Conservation (phyloP, 2,329 filamentous ascomycete species). For the Aspergillus persii region DNA sequence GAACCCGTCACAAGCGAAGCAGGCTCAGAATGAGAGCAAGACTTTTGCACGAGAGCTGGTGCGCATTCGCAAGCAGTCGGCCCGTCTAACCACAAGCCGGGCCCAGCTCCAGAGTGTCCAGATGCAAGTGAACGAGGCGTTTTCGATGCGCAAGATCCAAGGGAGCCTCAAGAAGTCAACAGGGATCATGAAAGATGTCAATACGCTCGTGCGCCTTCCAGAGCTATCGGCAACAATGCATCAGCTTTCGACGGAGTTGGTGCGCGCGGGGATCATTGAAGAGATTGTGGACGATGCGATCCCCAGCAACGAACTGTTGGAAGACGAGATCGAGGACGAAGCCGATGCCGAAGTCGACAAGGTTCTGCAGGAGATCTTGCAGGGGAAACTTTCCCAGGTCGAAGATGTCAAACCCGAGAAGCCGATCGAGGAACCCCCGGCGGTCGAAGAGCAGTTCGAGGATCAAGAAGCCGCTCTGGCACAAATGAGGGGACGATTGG, state of each 20-base stretch:
- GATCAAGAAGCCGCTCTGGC: constrained; percentile 87
- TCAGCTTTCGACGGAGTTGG: constrained; percentile 79
- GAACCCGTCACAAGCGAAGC: constrained; percentile 73
- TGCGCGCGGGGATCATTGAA: constrained; percentile 95
- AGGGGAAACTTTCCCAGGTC: constrained; percentile 71
- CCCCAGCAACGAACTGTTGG: constrained; percentile 69
- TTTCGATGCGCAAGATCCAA: constrained; percentile 93
- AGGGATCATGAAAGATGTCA: constrained; percentile 96
- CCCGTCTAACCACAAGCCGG: constrained; percentile 77
- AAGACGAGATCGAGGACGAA: constrained; percentile 66
- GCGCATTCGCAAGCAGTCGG: constrained; percentile 71
- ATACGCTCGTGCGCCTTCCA: constrained; percentile 76
- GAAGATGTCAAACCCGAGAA: constrained; percentile 56
- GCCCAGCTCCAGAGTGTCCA: constrained; percentile 89
- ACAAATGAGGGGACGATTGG: constrained; percentile 87
- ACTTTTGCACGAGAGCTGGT: constrained; percentile 87
- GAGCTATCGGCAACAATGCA: constrained; percentile 87
- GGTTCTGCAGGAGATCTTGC: constrained; percentile 85
- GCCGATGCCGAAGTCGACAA: constrained; percentile 87
- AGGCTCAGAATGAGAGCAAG: constrained; percentile 79
- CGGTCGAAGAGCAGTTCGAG: constrained; percentile 70
- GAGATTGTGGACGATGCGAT: constrained; percentile 91
- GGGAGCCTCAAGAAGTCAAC: constrained; percentile 82
- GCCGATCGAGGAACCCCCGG: constrained; percentile 52
- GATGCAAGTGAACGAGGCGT: constrained; percentile 97